phyloP scores from a whole-genome alignment of 345 rosid genomes.

The Acer negundo region DNA sequence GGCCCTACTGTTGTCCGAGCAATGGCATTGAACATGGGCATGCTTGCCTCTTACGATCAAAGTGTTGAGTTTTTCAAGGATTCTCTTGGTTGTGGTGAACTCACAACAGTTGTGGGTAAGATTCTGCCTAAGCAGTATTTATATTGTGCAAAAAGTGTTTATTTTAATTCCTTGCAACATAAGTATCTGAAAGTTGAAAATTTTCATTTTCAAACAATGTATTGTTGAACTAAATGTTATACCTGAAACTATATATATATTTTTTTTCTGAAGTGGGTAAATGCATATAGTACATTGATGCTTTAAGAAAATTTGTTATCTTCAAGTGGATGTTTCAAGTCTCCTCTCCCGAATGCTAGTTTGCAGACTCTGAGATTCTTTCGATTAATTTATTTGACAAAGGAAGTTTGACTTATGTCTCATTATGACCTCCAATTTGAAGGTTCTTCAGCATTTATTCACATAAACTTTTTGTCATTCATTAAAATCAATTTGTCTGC shows the following conservation, averaged over 20 bases:
- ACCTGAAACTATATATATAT: background rate
- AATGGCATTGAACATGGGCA: conserved; percentile 99
- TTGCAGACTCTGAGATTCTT: background rate
- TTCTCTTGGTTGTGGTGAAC: conserved; percentile 72
- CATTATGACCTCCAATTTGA: background rate
- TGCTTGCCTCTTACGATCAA: conserved; percentile 99
- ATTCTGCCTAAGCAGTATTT: background rate
- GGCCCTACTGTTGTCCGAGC: conserved; percentile 99
- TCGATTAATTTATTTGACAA: background rate
- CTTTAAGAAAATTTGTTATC: too few relatives aligned
- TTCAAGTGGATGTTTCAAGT: background rate
- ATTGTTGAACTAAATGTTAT: background rate
- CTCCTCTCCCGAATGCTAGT: background rate
- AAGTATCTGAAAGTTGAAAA: background rate
- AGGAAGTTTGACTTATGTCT: background rate
- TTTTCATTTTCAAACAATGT: too few relatives aligned
- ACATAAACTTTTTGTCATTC: background rate
- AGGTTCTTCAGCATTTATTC: background rate
- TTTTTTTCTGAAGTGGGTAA: background rate
- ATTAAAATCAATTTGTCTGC: background rate
- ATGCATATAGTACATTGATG: too few relatives aligned
- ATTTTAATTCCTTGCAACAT: background rate
- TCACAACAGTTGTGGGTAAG: conserved; percentile 64
- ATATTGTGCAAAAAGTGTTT: background rate
- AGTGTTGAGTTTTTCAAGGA: conserved; percentile 90